Evolutionary conservation across 2,329 filamentous ascomycete genomes (phyloP), one percentile per base, ranked within the genome.

Genomic region (Neobulgaria alba): DNA sequence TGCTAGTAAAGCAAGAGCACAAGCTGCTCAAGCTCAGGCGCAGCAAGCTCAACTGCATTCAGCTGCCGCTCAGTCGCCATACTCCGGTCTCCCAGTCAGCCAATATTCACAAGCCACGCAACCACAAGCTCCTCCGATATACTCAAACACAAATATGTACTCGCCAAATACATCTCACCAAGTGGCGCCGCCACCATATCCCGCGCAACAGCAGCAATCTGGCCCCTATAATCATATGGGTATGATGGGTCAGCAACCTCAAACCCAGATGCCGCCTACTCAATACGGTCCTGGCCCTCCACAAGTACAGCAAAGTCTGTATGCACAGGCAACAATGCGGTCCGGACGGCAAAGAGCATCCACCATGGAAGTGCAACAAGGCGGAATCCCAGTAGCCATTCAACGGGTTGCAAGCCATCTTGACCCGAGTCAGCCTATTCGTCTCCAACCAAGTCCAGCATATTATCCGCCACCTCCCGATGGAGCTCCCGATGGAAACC

Each of bases 391-490:
- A 4, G 82, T 85, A 10, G 82, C 89, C 3, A 86, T 98, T 43
- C 92, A 98, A 63, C 76, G 92, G 53, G 92, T 98, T 16, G 92
- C 92, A 31, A 95, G 88, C 60, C 90, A 96, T 63, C 75, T 98
- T 33, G 92, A 98, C 58, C 92, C 92, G 2, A 96, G 79, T 54
- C 85, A 89, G 45, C 92, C 92, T 0, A 96, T 98, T 56, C 78
- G 92, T 36, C 66, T 96, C 42, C 92, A 98, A 60, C 92, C 92
- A 2, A 95, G 88, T 54, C 92, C 92, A 4, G 92, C 92, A 2
- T 98, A 98, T 63, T 98, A 96, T 55, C 92, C 92, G 9, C 92
- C 92, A 15, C 85, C 90, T 2, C 79, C 84, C 5, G 90, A 96
- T 50, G 85, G 87, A 8, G 79, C 86, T 54, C 73, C 77, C 7